phyloP scores from a whole-genome alignment of 768 basidiomycete genomes.

The Boletus tomentosulus region DNA sequence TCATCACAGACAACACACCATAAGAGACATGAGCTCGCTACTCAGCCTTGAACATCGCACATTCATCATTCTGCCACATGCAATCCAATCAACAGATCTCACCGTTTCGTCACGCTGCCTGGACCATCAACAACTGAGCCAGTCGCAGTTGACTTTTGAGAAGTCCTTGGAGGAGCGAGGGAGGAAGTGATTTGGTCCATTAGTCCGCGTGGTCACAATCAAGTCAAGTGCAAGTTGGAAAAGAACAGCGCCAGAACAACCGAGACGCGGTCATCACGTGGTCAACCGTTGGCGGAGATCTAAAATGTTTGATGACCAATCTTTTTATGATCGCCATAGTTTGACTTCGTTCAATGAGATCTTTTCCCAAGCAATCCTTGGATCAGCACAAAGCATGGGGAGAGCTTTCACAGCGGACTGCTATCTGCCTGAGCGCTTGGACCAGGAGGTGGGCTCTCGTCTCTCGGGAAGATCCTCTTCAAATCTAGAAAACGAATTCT shows the following conservation, averaged over 20 bases:
- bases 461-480: no score
- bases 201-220: constrained; percentile 14
- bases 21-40: constrained; percentile 83
- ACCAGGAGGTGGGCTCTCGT: no score
- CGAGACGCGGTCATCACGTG: constrained; percentile 33
- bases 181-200: constrained; percentile 75
- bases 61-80: constrained; percentile 1
- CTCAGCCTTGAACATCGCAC: constrained; percentile 47
- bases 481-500: no score
- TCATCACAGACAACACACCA: constrained; percentile 50
- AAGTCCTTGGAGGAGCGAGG: constrained; percentile 52
- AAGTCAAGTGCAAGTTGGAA: constrained; percentile 9
- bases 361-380: no score
- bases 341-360: no score
- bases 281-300: not conserved
- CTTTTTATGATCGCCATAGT: not conserved
- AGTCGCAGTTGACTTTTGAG: constrained; percentile 54
- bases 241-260: not conserved
- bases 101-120: constrained; percentile 86
- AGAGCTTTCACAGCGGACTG: no score
- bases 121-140: constrained; percentile 53
- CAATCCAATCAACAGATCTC: not conserved
- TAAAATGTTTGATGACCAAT: not conserved
- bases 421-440: no score
- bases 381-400: no score